Base-by-base conservation (phyloP, 23 red algal genomes). In the Gracilaria vermiculophylla region DNA sequence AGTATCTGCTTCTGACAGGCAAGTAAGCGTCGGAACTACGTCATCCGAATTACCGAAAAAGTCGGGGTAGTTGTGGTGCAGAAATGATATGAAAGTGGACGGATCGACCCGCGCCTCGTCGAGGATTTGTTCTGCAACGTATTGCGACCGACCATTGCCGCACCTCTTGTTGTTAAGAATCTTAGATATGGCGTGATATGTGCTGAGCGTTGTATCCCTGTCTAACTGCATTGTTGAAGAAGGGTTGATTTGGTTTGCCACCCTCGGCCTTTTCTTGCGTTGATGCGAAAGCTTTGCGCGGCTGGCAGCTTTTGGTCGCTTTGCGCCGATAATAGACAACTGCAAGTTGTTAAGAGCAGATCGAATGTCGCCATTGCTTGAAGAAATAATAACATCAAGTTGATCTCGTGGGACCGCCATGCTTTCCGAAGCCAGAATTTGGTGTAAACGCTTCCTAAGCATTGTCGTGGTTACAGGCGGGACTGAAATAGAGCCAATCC, bases 21-120 rank as follows among this genome's bases (percentile, higher is more conserved):
- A 81, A 17, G 29, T 54, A 23, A 91, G 64, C 2, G 87, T 58
- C 0, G 55, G 48, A 1, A 80, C 74, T 13, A 81, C 76, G 32
- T 91, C 87, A 73, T 80, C 58, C 17, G 54, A 64, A 13, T 66
- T 54, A 5, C 61, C 64, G 64, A 91, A 91, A 56, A 81, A 91
- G 47, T 67, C 58, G 17, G 87, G 87, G 41, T 91, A 91, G 69
- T 91, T 91, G 28, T 91, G 87, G 35, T 91, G 76, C 4, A 91
- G 76, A 29, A 91, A 91, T 20, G 54, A 41, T 16, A 91, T 43
- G 41, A 91, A 91, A 53, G 60, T 50, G 1, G 75, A 70, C 34
- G 87, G 74, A 25, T 91, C 87, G 23, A 64, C 58, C 11, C 75
- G 44, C 10, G 87, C 58, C 24, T 91, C 73, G 19, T 69, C 61